These are phyloP conservation scores for Pisolithus albus DNA, from an alignment of 768 basidiomycete genomes.

Conservation along the genomic window DNA sequence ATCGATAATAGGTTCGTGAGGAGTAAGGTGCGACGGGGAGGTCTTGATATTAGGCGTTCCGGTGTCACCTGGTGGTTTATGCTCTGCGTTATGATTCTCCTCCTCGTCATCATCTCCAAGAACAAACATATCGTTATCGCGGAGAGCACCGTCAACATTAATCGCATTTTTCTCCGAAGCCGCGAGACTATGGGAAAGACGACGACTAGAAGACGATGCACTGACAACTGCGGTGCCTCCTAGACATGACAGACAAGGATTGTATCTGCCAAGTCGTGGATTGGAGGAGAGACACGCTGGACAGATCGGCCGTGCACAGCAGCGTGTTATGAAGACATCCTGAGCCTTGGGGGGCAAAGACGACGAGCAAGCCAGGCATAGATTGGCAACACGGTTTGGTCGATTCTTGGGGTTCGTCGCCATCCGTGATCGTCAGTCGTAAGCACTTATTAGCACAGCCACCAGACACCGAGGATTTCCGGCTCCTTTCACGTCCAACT, in stretches of 20 bases:
- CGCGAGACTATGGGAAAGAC: background rate
- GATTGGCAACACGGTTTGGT: conserved; percentile 5
- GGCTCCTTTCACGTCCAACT: background rate
- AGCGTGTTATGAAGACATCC: conserved; percentile 46
- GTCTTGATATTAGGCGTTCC: background rate
- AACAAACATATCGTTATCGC: conserved; percentile 59
- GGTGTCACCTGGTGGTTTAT: background rate
- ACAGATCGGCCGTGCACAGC: conserved; percentile 65
- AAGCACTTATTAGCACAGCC: background rate
- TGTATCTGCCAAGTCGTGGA: conserved; percentile 57
- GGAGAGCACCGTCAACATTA: conserved; percentile 48
- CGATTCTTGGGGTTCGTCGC: too few relatives aligned
- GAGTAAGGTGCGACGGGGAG: background rate
- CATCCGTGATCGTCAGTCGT: too few relatives aligned
- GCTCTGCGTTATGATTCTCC: conserved; percentile 32
- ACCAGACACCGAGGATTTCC: background rate
- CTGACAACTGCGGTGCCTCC: conserved; percentile 43
- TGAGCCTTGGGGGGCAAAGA: conserved; percentile 39
- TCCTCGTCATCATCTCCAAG: conserved; percentile 60
- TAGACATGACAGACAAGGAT: conserved; percentile 68
- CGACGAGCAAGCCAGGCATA: conserved; percentile 59
- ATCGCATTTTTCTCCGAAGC: background rate
- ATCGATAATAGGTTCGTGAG: background rate
- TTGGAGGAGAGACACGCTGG: conserved; percentile 49
- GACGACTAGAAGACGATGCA: conserved; percentile 12